A percentile compares a stretch with the other conserved stretches of the same genome.
Evolutionary conservation across 176 grass and related monocot species (phyloP).

Genomic region (Luzula sylvatica): DNA sequence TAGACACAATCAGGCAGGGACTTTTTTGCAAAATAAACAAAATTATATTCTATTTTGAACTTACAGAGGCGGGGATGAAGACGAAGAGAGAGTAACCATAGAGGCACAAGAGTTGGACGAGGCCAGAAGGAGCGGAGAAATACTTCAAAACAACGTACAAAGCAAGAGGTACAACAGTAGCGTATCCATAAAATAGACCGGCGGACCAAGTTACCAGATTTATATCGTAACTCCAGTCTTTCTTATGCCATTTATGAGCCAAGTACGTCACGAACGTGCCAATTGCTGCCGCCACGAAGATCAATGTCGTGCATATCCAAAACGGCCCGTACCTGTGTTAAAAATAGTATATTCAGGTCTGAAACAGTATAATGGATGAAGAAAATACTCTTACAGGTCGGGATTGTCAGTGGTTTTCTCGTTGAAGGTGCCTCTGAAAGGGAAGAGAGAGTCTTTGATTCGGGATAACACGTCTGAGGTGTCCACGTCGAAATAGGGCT

Average conservation of each 20-base stretch:
- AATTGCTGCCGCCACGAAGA: slow-evolving; percentile 91
- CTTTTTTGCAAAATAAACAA: too few species aligned
- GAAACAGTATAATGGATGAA: too few species aligned
- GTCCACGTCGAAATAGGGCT: slow-evolving; percentile 89
- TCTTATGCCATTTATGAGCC: slow-evolving; percentile 90
- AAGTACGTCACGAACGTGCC: slow-evolving; percentile 97
- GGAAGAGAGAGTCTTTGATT: slow-evolving; percentile 89
- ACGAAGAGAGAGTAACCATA: slow-evolving; percentile 96
- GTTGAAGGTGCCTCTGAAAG: slow-evolving; percentile 77
- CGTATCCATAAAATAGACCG: slow-evolving; percentile 95
- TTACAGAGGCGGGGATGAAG: slow-evolving; percentile 94
- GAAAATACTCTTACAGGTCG: slow-evolving; percentile 91
- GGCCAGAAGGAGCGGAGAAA: slow-evolving; percentile 89
- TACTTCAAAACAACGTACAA: slow-evolving; percentile 89
- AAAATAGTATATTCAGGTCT: too few species aligned
- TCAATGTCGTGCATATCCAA: slow-evolving; percentile 97
- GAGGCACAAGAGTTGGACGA: slow-evolving; percentile 86
- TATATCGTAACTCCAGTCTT: slow-evolving; percentile 97
- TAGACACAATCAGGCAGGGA: too few species aligned
- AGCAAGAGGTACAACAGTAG: slow-evolving; percentile 86
- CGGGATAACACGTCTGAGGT: slow-evolving; percentile 77
- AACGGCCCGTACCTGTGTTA: slow-evolving; percentile 79
- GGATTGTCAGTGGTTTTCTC: slow-evolving; percentile 92
- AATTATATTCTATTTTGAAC: not conserved
- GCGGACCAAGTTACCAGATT: slow-evolving; percentile 98